Base-by-base conservation (phyloP, 2,329 filamentous ascomycete species). In the Pleomassaria siparia region DNA sequence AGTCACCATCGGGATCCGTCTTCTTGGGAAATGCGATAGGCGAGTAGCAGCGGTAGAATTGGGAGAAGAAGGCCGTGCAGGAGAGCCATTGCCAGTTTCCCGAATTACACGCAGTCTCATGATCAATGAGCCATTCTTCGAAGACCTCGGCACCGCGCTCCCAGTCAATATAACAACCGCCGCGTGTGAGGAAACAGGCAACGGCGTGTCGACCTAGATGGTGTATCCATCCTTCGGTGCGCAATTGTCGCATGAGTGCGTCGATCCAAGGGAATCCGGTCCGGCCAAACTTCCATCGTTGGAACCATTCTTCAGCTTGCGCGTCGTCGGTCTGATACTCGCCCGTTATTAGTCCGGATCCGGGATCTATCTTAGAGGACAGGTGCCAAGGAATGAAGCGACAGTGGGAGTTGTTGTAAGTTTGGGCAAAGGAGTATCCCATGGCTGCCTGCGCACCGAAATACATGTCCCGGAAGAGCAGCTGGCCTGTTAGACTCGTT, bases 231-330 rank as follows among this genome's bases (percentile, higher is more conserved):
- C 88, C 88, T 63, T 90, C 87, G 2, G 75, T 65, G 12, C 78
- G 75, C 12, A 91, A 75, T 66, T 91, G 87, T 1, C 87, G 81
- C 88, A 91, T 91, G 32, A 91, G 75, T 0, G 86, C 87, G 60
- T 91, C 88, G 56, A 91, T 89, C 82, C 85, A 91, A 0, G 88
- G 88, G 52, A 91, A 91, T 0, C 88, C 88, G 0, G 88, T 91
- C 20, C 76, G 72, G 1, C 87, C 88, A 26, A 76, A 65, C 60
- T 81, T 81, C 87, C 87, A 91, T 42, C 87, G 79, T 51, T 75
- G 74, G 64, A 90, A 87, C 78, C 82, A 86, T 8, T 69, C 63
- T 45, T 89, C 84, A 1, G 86, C 86, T 48, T 82, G 69, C 9
- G 75, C 62, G 2, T 78, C 80, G 63, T 90, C 86, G 50, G 89